Percentiles rank a stretch among this genome's conserved stretches.
phyloP scores from a whole-genome alignment of 495 filamentous ascomycete genomes.

The Amorphotheca resinae region DNA sequence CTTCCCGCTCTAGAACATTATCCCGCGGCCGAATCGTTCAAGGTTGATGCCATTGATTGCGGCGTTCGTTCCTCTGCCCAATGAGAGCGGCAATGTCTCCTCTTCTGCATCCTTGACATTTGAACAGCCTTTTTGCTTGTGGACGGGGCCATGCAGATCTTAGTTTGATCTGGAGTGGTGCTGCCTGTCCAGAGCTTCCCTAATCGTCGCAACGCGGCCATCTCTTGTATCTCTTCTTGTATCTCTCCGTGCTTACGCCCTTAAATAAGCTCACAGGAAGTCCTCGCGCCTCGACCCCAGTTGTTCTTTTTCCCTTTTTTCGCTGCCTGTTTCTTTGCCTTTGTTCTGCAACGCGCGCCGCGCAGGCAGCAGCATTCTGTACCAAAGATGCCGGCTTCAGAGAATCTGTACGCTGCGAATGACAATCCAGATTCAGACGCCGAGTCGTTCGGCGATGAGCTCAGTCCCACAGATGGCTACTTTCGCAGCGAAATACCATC shows the following conservation, averaged over 20 bases:
- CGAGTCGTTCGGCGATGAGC: constrained; percentile 19
- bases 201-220: too few species aligned
- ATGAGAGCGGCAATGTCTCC: too few species aligned
- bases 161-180: background rate
- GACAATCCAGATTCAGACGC: constrained; percentile 17
- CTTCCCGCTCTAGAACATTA: too few species aligned
- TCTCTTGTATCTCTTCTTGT: background rate
- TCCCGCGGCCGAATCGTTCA: too few species aligned
- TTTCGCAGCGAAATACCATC: constrained; percentile 8
- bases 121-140: too few species aligned
- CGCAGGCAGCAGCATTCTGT: constrained; percentile 4
- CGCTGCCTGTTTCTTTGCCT: background rate
- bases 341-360: background rate
- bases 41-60: too few species aligned
- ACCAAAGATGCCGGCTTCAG: constrained; percentile 12
- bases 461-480: constrained; percentile 19
- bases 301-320: background rate
- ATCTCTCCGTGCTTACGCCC: constrained; percentile 6
- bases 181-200: too few species aligned
- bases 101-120: too few species aligned
- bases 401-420: constrained; percentile 16
- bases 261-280: background rate
- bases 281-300: background rate
- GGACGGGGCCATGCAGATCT: background rate
- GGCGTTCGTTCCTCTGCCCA: too few species aligned